phyloP scores from a whole-genome alignment of 768 basidiomycete genomes.

The Russula earlei region DNA sequence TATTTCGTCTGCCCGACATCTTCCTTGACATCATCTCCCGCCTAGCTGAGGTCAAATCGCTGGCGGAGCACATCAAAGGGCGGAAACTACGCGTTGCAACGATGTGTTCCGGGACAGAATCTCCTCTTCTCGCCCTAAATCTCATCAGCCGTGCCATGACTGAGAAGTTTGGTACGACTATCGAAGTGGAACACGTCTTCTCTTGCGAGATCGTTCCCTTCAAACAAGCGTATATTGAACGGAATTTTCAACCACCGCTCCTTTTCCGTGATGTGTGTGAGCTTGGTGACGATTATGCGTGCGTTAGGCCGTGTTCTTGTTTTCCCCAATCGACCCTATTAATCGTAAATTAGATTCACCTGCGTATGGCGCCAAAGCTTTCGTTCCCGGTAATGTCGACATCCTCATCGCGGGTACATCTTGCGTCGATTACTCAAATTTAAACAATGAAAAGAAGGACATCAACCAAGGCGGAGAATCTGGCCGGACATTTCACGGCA shows the following conservation, averaged over 20 bases:
- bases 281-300: conserved; percentile 72
- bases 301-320: conserved; percentile 23
- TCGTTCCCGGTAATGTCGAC: conserved; percentile 87
- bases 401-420: conserved; percentile 90
- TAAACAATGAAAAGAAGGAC: conserved; percentile 87
- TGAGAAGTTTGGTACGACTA: conserved; percentile 50
- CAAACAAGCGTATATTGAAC: conserved; percentile 95
- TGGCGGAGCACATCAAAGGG: conserved; percentile 59
- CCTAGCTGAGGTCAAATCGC: conserved; percentile 54
- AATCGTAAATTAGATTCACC: conserved; percentile 50
- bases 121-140: conserved; percentile 82
- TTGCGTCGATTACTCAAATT: conserved; percentile 94
- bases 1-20: conserved; percentile 60
- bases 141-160: conserved; percentile 70
- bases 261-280: conserved; percentile 94
- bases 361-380: conserved; percentile 81
- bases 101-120: conserved; percentile 97
- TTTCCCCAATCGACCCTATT: conserved; percentile 2
- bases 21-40: conserved; percentile 65
- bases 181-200: conserved; percentile 86
- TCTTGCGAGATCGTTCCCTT: conserved; percentile 97
- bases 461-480: conserved; percentile 89
- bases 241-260: conserved; percentile 88
- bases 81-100: conserved; percentile 89
- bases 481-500: conserved; percentile 86